Percentiles rank a stretch among this genome's conserved stretches.
phyloP scores from a whole-genome alignment of 371 early-diverging fungal genomes.

The Rhizopus microsporus region DNA sequence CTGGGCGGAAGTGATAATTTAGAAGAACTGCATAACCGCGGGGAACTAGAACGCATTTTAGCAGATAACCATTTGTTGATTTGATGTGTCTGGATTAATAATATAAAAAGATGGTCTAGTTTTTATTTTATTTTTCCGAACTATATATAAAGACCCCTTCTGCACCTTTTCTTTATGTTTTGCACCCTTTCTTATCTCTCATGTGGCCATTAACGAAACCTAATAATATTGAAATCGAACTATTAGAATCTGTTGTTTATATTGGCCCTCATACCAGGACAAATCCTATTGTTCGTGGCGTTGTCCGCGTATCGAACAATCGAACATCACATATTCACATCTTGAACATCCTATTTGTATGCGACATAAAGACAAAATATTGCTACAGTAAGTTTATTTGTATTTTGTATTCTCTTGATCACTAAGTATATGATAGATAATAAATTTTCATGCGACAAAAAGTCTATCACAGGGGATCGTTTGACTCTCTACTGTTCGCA shows the following conservation, averaged over 20 bases:
- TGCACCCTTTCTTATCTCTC: not conserved
- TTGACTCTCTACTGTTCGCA: not conserved
- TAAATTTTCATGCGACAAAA: not conserved
- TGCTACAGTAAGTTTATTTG: too few species aligned
- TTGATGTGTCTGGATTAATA: not conserved
- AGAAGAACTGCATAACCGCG: conserved; percentile 27
- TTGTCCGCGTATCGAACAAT: not conserved
- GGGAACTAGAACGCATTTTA: conserved; percentile 22
- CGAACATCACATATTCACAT: too few species aligned
- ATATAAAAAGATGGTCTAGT: conserved; percentile 8
- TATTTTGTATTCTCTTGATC: too few species aligned
- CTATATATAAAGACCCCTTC: not conserved
- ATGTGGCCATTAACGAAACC: conserved; percentile 19
- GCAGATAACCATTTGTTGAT: conserved; percentile 10
- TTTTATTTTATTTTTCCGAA: conserved; percentile 1
- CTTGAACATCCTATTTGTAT: too few species aligned
- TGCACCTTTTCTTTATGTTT: not conserved
- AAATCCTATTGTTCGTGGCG: conserved; percentile 25
- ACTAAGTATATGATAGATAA: not conserved
- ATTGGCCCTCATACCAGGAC: conserved; percentile 15
- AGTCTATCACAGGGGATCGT: not conserved
- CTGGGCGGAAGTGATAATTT: conserved; percentile 38
- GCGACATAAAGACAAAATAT: too few species aligned
- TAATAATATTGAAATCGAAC: conserved; percentile 13
- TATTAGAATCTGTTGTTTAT: conserved; percentile 31